Base-by-base conservation (phyloP, 345 rosid species). In the Leavenworthia alabamica region DNA sequence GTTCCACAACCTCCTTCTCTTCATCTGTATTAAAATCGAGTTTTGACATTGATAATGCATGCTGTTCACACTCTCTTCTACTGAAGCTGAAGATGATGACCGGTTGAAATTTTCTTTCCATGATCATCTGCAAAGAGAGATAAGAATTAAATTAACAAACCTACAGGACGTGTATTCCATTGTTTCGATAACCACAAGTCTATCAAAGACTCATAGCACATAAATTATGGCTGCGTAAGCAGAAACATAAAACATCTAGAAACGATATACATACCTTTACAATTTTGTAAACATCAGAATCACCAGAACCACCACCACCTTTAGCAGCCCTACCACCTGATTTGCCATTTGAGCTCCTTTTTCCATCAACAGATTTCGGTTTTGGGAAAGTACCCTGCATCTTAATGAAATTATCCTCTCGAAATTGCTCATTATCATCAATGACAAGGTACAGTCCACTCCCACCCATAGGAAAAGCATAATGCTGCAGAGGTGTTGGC, bases 81-180 rank as follows among this genome's bases (percentile, higher is more conserved):
- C 99, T 93, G 77, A 93, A 93, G 81, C 97, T 93, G 78, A 93
- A 93, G 71, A 89, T 89, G 70, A 93, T 89, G 67, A 93, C 97
- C 7, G 99, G 99, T 56, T 93, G 85, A 79, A 89, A 89, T 62
- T 85, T 82, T 32, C 92, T 77, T 64, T 93, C 97, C 99, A 85
- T 89, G 53, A 89, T 89, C 99, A 93, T 93, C 97, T 93, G 78
- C 68, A 76, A 77, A 41, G 36, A 19, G 15, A 14, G 45, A 14
- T 71, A 67, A 64, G 9, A n/a, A 46, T 26, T 56, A 26, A 50
- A 49, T 3, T 22, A 69, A 53, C 47, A 44, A 69, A n/a, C n/a
- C n/a, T n/a, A 35, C n/a, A n/a, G n/a, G n/a, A n/a, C n/a, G n/a
- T n/a, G n/a, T 17, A 31, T 45, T 54, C 15, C 27, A 67, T 16